A percentile compares a stretch with the other conserved stretches of the same genome.
Conservation (phyloP, 768 basidiomycete genomes). For the Xerocomellus chrysenteron region DNA sequence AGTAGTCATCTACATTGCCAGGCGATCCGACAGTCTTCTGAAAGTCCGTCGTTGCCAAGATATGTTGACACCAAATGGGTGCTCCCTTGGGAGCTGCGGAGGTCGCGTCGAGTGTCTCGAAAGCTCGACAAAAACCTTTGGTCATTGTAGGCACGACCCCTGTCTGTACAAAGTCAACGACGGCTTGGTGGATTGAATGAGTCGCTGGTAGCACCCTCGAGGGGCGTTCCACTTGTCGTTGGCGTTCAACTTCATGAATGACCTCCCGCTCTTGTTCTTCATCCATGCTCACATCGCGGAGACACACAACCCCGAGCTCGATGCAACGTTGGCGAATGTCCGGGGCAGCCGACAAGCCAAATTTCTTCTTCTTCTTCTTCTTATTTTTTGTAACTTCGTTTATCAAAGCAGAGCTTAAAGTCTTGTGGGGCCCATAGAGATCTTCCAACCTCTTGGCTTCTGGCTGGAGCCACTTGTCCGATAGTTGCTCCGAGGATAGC, state of each 20-base stretch:
- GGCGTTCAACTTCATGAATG: slow-evolving; percentile 42
- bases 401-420: neutral
- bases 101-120: neutral
- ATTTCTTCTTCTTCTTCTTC: too few species aligned
- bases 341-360: neutral
- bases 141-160: neutral
- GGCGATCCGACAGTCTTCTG: slow-evolving; percentile 4
- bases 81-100: slow-evolving; percentile 15
- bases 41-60: slow-evolving; percentile 19
- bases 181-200: slow-evolving; percentile 10
- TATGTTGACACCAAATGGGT: slow-evolving; percentile 14
- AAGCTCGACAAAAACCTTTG: neutral
- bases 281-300: neutral
- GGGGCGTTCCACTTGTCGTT: slow-evolving; percentile 40
- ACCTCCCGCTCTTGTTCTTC: slow-evolving; percentile 48
- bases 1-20: neutral
- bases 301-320: slow-evolving; percentile 5
- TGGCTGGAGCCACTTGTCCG: slow-evolving; percentile 37
- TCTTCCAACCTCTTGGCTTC: slow-evolving; percentile 40
- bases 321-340: slow-evolving; percentile 2
- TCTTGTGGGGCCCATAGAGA: slow-evolving; percentile 1
- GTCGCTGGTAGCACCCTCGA: slow-evolving; percentile 18
- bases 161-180: neutral
- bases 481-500: slow-evolving; percentile 9
- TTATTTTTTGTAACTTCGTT: too few species aligned